Conservation (phyloP, 495 filamentous ascomycete species). For the Usnea hakonensis region DNA sequence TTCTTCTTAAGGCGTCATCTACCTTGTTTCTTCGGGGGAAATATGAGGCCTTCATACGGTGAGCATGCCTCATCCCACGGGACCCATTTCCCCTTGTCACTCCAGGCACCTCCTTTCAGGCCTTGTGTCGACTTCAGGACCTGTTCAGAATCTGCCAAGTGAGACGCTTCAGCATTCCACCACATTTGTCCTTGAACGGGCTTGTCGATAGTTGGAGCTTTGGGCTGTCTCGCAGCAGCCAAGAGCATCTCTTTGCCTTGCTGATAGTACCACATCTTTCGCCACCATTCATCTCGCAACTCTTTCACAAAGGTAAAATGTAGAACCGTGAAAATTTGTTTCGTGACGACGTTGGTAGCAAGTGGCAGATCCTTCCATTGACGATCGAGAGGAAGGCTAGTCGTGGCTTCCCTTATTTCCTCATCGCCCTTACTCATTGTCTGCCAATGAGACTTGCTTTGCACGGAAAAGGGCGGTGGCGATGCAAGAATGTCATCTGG, state of each 20-base stretch:
- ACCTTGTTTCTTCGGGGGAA: background rate
- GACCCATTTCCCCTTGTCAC: constrained; percentile 16
- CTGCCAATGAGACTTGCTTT: constrained; percentile 31
- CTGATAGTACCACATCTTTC: constrained; percentile 21
- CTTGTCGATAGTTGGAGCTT: constrained; percentile 11
- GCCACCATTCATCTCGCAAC: constrained; percentile 18
- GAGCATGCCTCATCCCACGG: constrained; percentile 19
- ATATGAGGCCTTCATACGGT: constrained; percentile 11
- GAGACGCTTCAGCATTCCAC: constrained; percentile 16
- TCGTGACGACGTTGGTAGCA: constrained; percentile 21
- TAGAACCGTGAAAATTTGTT: constrained; percentile 17
- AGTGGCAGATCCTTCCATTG: constrained; percentile 15
- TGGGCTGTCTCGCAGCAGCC: constrained; percentile 9
- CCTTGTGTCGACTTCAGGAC: constrained; percentile 3
- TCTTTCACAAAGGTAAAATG: constrained; percentile 25
- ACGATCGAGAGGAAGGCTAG: constrained; percentile 17
- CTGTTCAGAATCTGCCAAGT: constrained; percentile 18
- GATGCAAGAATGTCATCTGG: constrained; percentile 32
- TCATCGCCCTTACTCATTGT: constrained; percentile 12
- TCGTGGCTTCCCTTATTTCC: constrained; percentile 28
- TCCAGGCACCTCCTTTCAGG: constrained; percentile 16
- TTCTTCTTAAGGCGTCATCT: background rate
- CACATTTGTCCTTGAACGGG: constrained; percentile 19
- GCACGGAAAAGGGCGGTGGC: constrained; percentile 30
- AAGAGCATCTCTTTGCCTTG: constrained; percentile 17